Evolutionary conservation across 2,329 filamentous ascomycete genomes (phyloP).

Genomic region (Neocucurbitaria cava): DNA sequence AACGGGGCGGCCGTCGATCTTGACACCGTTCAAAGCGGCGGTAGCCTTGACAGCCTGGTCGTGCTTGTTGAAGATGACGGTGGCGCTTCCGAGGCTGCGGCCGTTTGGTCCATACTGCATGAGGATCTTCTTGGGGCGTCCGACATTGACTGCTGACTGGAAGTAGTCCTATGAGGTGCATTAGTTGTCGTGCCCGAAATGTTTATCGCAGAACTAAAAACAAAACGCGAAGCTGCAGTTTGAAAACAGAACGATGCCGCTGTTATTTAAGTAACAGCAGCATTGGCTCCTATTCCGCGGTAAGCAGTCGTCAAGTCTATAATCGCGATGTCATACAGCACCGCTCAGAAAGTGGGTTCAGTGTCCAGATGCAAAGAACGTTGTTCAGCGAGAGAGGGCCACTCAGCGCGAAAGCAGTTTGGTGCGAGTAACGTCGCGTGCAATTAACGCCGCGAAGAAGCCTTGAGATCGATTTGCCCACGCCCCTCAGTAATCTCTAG

Average conservation of each 20-base stretch:
- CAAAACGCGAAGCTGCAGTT: no score
- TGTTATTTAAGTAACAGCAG: no score
- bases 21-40: slow-evolving; percentile 81
- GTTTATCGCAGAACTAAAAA: slow-evolving; percentile 38
- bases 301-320: slow-evolving; percentile 33
- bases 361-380: slow-evolving; percentile 24
- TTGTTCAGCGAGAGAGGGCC: slow-evolving; percentile 20
- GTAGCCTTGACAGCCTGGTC: slow-evolving; percentile 87
- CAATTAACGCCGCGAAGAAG: slow-evolving; percentile 20
- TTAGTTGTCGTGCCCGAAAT: slow-evolving; percentile 64
- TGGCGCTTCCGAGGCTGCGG: slow-evolving; percentile 89
- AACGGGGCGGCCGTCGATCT: slow-evolving; percentile 89
- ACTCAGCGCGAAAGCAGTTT: slow-evolving; percentile 12
- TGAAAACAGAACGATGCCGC: no score
- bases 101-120: slow-evolving; percentile 93
- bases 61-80: slow-evolving; percentile 81
- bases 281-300: slow-evolving; percentile 30
- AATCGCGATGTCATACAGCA: slow-evolving; percentile 25
- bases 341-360: slow-evolving; percentile 35
- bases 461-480: slow-evolving; percentile 26
- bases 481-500: slow-evolving; percentile 16
- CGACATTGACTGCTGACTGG: slow-evolving; percentile 82
- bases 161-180: slow-evolving; percentile 92
- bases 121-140: slow-evolving; percentile 88
- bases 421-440: slow-evolving; percentile 13